Evolutionary conservation across 2,329 filamentous ascomycete species (phyloP), one percentile per base, ranked within the genome.

Genomic region (Verticillium nubilum): DNA sequence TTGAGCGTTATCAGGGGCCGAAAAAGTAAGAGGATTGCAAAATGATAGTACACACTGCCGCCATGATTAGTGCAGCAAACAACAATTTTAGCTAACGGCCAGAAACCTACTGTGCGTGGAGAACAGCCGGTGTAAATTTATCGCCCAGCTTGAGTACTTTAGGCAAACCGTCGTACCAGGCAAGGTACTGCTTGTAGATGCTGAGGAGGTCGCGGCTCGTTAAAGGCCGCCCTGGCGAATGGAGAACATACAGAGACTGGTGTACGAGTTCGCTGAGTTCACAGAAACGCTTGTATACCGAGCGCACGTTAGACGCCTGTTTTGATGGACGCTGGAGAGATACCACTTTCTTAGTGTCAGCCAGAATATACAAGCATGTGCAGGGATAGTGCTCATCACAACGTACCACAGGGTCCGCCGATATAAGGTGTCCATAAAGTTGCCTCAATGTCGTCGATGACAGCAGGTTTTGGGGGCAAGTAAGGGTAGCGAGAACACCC

Each of bases 231-330:
- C 83, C 85, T 0, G 89, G 89, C 3, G 88, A 87, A 68, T 91
- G 89, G n/a, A 91, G 80, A 42, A 89, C 81, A 67, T 88, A 88
- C 23, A 90, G 78, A 31, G 86, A 87, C 65, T 89, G 83, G 69
- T 90, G 89, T 1, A 91, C 85, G 1, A 92, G 81, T 72, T 91
- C 88, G 63, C 87, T 90, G 56, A 92, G 79, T 67, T 88, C 85
- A 67, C 86, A 89, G 65, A 91, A 87, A 64, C 87, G 84, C 70
- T 84, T 86, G 69, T 85, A 87, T 5, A 88, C 83, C 1, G 86
- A 87, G 26, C 87, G 79, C 31, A 90, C 86, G 61, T 90, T 88
- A 3, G 84, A 88, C 0, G 85, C 84, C 64, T 88, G 86, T 62
- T 85, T 78, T 65, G 77, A 84, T 2, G 82, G 82, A 55, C 78